Conservation (phyloP, 2,329 filamentous ascomycete species). For the Myotisia sp. region DNA sequence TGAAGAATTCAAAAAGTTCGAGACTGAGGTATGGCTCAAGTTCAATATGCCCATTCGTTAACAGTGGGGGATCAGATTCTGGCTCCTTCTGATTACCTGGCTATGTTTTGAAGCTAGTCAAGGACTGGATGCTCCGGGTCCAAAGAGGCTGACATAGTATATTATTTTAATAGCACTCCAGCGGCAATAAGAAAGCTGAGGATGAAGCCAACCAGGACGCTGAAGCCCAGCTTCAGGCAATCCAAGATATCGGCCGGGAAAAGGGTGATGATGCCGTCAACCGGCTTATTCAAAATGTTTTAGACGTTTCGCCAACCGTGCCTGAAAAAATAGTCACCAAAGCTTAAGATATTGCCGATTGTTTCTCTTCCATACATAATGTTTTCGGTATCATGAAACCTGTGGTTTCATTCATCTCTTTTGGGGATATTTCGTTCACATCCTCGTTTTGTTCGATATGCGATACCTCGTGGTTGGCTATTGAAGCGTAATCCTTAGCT, state of each 20-base stretch:
- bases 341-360: slow-evolving; percentile 2
- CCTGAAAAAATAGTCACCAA: slow-evolving; percentile 31
- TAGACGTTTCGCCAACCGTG: slow-evolving; percentile 62
- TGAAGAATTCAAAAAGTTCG: slow-evolving; percentile 86
- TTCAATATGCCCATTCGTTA: neutral
- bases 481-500: too few species aligned
- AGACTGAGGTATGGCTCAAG: slow-evolving; percentile 49
- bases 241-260: slow-evolving; percentile 66
- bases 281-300: slow-evolving; percentile 71
- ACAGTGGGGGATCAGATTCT: neutral
- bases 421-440: too few species aligned
- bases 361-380: too few species aligned
- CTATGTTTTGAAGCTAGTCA: neutral
- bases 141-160: too few species aligned
- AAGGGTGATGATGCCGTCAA: slow-evolving; percentile 65
- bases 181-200: slow-evolving; percentile 74
- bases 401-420: too few species aligned
- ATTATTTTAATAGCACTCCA: slow-evolving; percentile 90
- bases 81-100: neutral
- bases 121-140: too few species aligned
- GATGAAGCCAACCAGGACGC: slow-evolving; percentile 67
- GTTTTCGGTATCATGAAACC: too few species aligned
- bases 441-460: too few species aligned
- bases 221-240: slow-evolving; percentile 67
- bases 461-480: too few species aligned